Evolutionary conservation across 2,329 filamentous ascomycete species (phyloP).

Genomic region (Pseudogymnoascus sp.): DNA sequence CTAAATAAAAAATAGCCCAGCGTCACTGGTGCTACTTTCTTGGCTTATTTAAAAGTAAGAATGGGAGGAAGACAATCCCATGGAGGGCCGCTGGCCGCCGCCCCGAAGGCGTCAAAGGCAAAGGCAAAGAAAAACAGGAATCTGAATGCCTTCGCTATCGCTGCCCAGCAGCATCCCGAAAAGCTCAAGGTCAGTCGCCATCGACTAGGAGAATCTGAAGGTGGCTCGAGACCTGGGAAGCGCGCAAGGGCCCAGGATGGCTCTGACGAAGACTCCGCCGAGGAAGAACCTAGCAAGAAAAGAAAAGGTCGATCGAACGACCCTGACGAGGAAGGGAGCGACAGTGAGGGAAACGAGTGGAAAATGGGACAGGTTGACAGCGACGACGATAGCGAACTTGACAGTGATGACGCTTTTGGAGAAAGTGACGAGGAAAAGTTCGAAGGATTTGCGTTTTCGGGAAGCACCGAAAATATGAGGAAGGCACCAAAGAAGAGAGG

Average conservation of each 20-base stretch:
- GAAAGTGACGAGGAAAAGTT: conserved; percentile 64
- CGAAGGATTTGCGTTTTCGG: conserved; percentile 57
- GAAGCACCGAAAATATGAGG: conserved; percentile 43
- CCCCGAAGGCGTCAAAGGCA: conserved; percentile 33
- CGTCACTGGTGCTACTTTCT: conserved; percentile 1
- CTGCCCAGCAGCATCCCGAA: conserved; percentile 46
- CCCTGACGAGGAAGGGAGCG: conserved; percentile 47
- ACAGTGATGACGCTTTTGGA: conserved; percentile 64
- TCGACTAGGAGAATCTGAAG: conserved; percentile 47
- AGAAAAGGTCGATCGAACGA: conserved; percentile 30
- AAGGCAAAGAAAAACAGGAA: conserved; percentile 37
- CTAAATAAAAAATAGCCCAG: conserved; percentile 12
- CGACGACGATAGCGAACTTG: conserved; percentile 59
- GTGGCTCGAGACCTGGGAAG: conserved; percentile 32
- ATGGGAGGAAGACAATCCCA: conserved; percentile 30
- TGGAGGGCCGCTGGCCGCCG: conserved; percentile 23
- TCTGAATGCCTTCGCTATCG: conserved; percentile 54
- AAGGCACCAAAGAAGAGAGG: conserved; percentile 38
- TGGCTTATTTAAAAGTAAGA: conserved; percentile 9
- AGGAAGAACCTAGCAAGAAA: conserved; percentile 29
- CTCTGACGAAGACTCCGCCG: conserved; percentile 34
- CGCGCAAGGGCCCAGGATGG: conserved; percentile 30
- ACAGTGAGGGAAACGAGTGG: conserved; percentile 63
- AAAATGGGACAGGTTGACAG: conserved; percentile 55
- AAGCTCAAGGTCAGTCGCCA: conserved; percentile 44